Evolutionary conservation across 2,329 filamentous ascomycete genomes (phyloP), one percentile per base, ranked within the genome.

Genomic region (Microdochium paspali): DNA sequence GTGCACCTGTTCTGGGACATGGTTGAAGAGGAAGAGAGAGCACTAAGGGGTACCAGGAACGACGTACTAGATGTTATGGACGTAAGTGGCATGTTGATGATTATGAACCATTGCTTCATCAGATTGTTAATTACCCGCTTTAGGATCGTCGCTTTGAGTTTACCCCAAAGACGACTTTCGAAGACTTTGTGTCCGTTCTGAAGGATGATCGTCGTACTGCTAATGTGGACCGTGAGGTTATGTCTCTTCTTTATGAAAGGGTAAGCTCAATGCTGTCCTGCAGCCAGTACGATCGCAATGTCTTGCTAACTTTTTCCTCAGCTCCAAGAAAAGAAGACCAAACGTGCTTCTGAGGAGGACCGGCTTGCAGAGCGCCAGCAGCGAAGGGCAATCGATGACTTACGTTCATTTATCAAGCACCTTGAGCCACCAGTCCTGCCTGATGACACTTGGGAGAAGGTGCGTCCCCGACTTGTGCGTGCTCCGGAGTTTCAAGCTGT

Each of bases 1-100:
- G 76, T 95, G 54, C 90, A 97, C 59, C 73, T 98, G 6, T 97
- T 98, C 70, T 96, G 91, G 89, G 93, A 98, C 63, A 73, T 90
- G 44, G 77, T 97, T 24, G 93, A 97, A 63, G 90, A 95, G 63
- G 90, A 97, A 64, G 91, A 98, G 61, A 82, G 87, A 49, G 82
- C 84, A n/a, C 72, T 96, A 44, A 84, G 90, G 51, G 83, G 80
- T 45, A 84, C 85, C 44, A 78, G 88, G 51, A 94, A 93, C 61
- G 82, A 90, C 60, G 86, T 94, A 32, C 72, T 93, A 54, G 90
- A 95, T 67, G 88, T 93, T 55, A 76, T 95, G 56, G 87, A 94
- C 74, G 88, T 93, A 66, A 73, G 83, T 70, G 13, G 23, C 20
- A 40, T 18, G 23, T 20, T 44, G 13, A 31, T 24, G 5, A 47